A percentile compares a stretch with the other conserved stretches of the same genome.
phyloP scores from a whole-genome alignment of 208 protist species.

The Leptomonas seymouri region DNA sequence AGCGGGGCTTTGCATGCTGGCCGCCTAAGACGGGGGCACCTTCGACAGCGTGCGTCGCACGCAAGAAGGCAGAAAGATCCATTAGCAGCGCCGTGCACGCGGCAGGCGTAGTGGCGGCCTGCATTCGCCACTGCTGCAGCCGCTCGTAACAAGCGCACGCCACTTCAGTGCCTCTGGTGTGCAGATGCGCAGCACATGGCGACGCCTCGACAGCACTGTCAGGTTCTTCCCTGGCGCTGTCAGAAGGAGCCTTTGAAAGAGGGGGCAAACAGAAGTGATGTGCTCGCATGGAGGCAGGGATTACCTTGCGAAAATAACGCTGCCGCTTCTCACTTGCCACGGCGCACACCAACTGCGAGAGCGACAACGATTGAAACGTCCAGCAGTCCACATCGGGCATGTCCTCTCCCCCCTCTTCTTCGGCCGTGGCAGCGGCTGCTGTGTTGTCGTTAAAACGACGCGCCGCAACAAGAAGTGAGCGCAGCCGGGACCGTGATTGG shows the following conservation, averaged over 20 bases:
- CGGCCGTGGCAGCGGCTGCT: not conserved
- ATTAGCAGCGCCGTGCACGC: constrained; percentile 17
- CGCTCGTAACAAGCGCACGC: not conserved
- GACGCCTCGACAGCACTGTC: not conserved
- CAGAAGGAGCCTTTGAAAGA: not conserved
- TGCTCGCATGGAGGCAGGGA: constrained; percentile 37
- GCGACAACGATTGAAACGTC: constrained; percentile 47
- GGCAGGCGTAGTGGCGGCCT: constrained; percentile 4
- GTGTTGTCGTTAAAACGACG: not conserved
- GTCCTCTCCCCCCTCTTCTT: too few species aligned
- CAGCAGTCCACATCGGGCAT: constrained; percentile 39
- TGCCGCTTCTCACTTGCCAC: constrained; percentile 38
- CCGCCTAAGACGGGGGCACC: not conserved
- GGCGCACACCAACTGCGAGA: constrained; percentile 49
- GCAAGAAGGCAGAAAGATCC: constrained; percentile 22
- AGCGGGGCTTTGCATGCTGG: constrained; percentile 9
- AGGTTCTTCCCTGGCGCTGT: not conserved
- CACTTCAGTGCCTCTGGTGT: not conserved
- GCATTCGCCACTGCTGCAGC: constrained; percentile 16
- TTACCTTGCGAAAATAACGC: constrained; percentile 63
- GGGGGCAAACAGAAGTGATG: constrained; percentile 40
- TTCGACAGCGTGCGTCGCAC: constrained; percentile 26
- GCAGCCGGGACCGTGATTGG: constrained; percentile 21
- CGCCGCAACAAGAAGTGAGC: constrained; percentile 37
- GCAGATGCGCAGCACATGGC: too few species aligned